Percentiles rank a stretch among this genome's conserved stretches.
Conservation (phyloP, 2,329 filamentous ascomycete species). For the Arthrinium phaeospermum region DNA sequence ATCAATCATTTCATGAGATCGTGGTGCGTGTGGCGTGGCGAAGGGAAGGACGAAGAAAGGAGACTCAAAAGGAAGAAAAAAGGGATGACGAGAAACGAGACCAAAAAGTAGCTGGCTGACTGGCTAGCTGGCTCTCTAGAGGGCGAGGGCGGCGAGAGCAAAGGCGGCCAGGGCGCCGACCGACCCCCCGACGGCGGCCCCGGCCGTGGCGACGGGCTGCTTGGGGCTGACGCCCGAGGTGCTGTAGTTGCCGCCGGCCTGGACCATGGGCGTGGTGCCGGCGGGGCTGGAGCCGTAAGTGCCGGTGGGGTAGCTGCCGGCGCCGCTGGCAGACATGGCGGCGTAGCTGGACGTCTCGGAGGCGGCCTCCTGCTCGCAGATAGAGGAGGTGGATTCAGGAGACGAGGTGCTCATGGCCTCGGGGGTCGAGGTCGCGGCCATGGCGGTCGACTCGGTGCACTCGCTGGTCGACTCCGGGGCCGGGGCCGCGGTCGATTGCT, state of each 20-base stretch:
- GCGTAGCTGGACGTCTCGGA: constrained; percentile 2
- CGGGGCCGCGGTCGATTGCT: neutral
- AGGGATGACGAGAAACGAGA: neutral
- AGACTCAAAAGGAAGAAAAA: neutral
- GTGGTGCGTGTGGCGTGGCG: neutral
- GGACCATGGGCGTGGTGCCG: constrained; percentile 12
- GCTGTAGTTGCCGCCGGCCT: constrained; percentile 21
- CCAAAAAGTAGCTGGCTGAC: neutral
- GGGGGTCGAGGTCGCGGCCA: neutral
- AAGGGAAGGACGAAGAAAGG: neutral
- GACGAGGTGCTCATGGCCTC: constrained; percentile 17
- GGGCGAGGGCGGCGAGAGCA: constrained; percentile 17
- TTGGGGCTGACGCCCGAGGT: neutral
- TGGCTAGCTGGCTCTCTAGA: neutral
- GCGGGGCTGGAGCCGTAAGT: neutral
- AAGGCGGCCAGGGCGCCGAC: constrained; percentile 21
- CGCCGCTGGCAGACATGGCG: neutral
- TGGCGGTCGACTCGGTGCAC: neutral
- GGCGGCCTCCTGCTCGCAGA: neutral
- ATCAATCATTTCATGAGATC: neutral
- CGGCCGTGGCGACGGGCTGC: constrained; percentile 15
- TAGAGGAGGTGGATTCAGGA: constrained; percentile 16
- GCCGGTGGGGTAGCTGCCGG: neutral
- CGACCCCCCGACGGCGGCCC: neutral
- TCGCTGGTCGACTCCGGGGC: neutral